Evolutionary conservation across 2,329 filamentous ascomycete species (phyloP).

Genomic region (Colletotrichum phormii): DNA sequence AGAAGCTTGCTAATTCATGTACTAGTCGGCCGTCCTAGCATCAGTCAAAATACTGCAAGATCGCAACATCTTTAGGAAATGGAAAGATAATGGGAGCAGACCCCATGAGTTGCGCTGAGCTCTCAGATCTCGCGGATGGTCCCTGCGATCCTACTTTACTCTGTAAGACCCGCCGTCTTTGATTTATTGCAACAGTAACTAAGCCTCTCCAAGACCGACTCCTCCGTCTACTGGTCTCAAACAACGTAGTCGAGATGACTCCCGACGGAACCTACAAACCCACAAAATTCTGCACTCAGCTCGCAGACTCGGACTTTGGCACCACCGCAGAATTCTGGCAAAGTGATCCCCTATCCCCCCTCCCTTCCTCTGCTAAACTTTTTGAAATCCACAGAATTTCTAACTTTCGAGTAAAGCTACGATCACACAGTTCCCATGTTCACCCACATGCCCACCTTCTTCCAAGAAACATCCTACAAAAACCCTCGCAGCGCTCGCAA

Average conservation of each 20-base stretch:
- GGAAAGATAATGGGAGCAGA: not conserved
- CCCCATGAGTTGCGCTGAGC: not conserved
- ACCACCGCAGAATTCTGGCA: not conserved
- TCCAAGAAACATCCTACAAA: not conserved
- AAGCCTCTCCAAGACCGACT: not conserved
- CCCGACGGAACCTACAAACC: not conserved
- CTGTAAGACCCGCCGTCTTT: not conserved
- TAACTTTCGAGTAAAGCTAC: not conserved
- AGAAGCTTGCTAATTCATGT: not conserved
- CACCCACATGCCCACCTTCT: conserved; percentile 4
- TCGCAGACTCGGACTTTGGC: not conserved
- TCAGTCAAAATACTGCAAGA: not conserved
- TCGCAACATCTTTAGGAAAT: not conserved
- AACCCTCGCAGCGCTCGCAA: not conserved
- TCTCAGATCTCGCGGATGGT: not conserved
- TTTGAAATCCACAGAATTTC: too few relatives aligned
- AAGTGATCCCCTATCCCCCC: not conserved
- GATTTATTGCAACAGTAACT: not conserved
- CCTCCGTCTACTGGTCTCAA: conserved; percentile 6
- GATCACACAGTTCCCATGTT: not conserved
- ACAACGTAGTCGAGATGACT: not conserved
- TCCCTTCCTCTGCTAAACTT: too few relatives aligned
- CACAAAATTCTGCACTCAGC: not conserved
- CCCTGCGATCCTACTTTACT: conserved; percentile 2
- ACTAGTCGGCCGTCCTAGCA: not conserved